Percentiles rank a stretch among this genome's conserved stretches.
These are phyloP conservation scores for Drechmeria coniospora DNA, from an alignment of 2,329 filamentous ascomycete genomes.

Conservation along the genomic window DNA sequence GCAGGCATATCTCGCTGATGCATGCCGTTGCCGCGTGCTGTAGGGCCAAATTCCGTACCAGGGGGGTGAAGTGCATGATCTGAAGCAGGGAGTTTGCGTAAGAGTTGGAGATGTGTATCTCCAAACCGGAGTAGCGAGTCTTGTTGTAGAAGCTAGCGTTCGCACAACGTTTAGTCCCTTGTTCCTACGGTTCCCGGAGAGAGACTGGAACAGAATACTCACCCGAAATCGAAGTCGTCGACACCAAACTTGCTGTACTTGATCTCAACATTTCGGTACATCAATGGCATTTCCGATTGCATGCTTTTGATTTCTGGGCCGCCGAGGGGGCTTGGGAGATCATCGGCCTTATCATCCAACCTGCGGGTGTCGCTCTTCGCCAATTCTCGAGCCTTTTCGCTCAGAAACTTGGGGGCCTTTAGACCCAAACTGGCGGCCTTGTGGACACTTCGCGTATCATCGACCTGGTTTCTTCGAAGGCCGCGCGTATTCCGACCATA, in stretches of 20 bases:
- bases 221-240: slow-evolving; percentile 98
- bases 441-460: slow-evolving; percentile 53
- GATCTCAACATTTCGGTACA: slow-evolving; percentile 91
- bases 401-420: slow-evolving; percentile 79
- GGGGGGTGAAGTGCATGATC: slow-evolving; percentile 76
- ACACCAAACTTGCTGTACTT: slow-evolving; percentile 98
- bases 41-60: slow-evolving; percentile 75
- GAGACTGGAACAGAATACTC: slow-evolving; percentile 17
- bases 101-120: slow-evolving; percentile 93
- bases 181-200: no score
- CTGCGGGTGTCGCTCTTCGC: slow-evolving; percentile 27
- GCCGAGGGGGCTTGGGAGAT: slow-evolving; percentile 49
- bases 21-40: slow-evolving; percentile 81
- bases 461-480: slow-evolving; percentile 64
- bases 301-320: slow-evolving; percentile 56
- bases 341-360: slow-evolving; percentile 31
- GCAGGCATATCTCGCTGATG: slow-evolving; percentile 63
- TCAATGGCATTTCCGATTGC: slow-evolving; percentile 68
- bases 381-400: slow-evolving; percentile 71
- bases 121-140: slow-evolving; percentile 77
- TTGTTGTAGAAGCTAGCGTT: slow-evolving; percentile 96
- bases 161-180: no score
- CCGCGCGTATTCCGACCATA: slow-evolving; percentile 66
- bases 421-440: slow-evolving; percentile 44
- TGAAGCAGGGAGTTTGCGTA: slow-evolving; percentile 90